Base-by-base conservation (phyloP, 805 yeast species). In the Myxozyma geophila region DNA sequence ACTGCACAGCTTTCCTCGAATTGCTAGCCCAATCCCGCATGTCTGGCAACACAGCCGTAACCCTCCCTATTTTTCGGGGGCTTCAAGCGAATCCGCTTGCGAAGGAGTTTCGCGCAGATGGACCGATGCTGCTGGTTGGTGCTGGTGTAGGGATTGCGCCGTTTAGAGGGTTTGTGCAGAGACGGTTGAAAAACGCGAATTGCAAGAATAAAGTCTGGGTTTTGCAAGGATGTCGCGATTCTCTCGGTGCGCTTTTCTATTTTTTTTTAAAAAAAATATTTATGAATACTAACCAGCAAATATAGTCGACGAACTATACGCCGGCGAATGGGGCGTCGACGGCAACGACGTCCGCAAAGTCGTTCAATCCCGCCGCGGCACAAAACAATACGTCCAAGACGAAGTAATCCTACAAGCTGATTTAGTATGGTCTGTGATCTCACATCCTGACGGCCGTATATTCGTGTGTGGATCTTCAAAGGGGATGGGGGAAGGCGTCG, bases 101-200 rank as follows among this genome's bases (percentile, higher is more conserved):
- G 9, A 66, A 58, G 35, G 73, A 71, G 47, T 71, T 71, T 47
- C 55, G 62, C 10, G 62, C 72, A 7, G 73, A 71, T 56, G 73
- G 73, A 5, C 73, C 73, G 12, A 71, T 71, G 73, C 44, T 71
- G 41, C 64, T 71, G 36, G 58, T 71, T 51, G 73, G 73, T 10
- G 73, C 73, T n/a, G 73, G 73, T 12, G 73, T 71, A 8, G 73
- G 73, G 15, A 51, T 71, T 17, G 73, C 73, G 21, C 73, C 73
- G 9, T 71, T 71, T 54, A 49, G 73, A 13, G 73, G 73, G 7
- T 71, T 71, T 46, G 72, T 71, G n/a, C 73, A 71, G 54, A 66
- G 73, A 12, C 59, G 73, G n/a, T 58, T 71, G 40, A 66, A 62
- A 50, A 68, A 58, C 17, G 73, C 73, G 9, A 62, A 66, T 40